phyloP scores from a whole-genome alignment of 257 asterid species.

The Nicotiana obtusifolia region DNA sequence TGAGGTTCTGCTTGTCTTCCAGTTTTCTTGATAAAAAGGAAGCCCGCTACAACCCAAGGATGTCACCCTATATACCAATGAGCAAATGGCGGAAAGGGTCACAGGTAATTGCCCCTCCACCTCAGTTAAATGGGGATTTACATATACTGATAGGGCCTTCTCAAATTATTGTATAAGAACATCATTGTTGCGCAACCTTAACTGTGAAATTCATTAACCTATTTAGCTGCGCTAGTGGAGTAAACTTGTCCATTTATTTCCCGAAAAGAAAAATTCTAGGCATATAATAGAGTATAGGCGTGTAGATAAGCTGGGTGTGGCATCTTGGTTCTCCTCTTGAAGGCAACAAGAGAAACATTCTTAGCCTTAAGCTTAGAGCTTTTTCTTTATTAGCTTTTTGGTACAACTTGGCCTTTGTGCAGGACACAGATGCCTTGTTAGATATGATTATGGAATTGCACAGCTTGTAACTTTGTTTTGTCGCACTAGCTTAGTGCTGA shows the following conservation, averaged over 20 bases:
- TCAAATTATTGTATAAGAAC: neutral
- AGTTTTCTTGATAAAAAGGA: constrained; percentile 83
- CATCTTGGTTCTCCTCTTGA: neutral
- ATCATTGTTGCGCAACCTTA: neutral
- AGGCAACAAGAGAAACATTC: too few relatives aligned
- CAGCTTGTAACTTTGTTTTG: too few relatives aligned
- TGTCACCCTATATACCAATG: constrained; percentile 81
- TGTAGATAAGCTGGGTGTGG: neutral
- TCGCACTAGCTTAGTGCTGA: too few relatives aligned
- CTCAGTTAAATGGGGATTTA: neutral
- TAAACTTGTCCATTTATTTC: neutral
- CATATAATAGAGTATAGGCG: neutral
- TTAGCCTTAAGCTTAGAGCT: too few relatives aligned
- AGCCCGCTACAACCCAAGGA: constrained; percentile 75
- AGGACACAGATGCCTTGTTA: too few relatives aligned
- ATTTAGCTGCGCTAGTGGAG: neutral
- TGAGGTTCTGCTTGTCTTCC: constrained; percentile 16
- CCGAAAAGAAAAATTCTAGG: neutral
- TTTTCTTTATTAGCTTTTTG: too few relatives aligned
- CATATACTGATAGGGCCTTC: neutral
- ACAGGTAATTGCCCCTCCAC: constrained; percentile 44
- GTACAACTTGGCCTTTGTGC: too few relatives aligned
- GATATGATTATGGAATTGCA: too few relatives aligned
- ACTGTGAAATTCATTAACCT: neutral
- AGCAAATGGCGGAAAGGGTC: constrained; percentile 98